Conservation (phyloP, 1,284 basidiomycete genomes). For the Puccinia novopanici region DNA sequence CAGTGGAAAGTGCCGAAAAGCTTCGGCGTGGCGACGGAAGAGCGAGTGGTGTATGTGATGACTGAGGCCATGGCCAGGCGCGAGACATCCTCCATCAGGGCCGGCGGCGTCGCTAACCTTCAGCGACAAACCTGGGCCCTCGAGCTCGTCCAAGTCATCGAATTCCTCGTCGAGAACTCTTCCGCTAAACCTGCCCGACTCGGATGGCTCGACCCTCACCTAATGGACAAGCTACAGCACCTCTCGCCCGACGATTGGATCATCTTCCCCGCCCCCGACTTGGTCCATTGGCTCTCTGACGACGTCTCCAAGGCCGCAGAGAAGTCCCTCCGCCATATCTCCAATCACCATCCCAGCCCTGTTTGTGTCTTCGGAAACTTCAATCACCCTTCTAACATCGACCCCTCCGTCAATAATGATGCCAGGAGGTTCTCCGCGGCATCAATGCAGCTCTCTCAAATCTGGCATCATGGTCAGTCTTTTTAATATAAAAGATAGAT, state of each 20-base stretch:
- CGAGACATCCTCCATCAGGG: not conserved
- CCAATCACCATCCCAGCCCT: not conserved
- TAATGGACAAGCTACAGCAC: not conserved
- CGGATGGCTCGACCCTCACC: constrained; percentile 13
- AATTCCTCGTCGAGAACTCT: constrained; percentile 13
- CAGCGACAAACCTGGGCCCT: not conserved
- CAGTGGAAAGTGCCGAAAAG: constrained; percentile 18
- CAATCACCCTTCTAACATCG: not conserved
- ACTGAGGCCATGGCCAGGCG: not conserved
- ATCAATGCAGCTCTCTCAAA: constrained; percentile 8
- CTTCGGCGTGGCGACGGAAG: constrained; percentile 11
- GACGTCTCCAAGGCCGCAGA: not conserved
- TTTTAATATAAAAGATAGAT: not conserved
- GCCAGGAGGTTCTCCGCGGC: not conserved
- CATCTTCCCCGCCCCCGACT: constrained; percentile 19
- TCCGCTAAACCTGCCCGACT: not conserved
- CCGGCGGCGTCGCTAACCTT: not conserved
- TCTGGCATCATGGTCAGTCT: constrained; percentile 13
- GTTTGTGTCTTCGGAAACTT: not conserved
- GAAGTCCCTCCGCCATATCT: constrained; percentile 25
- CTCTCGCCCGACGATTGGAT: constrained; percentile 18
- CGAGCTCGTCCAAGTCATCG: constrained; percentile 13
- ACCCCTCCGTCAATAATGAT: not conserved
- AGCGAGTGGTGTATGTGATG: constrained; percentile 16
- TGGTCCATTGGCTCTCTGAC: not conserved